phyloP scores from a whole-genome alignment of 441 rosid species.

The Isatis lusitanica region DNA sequence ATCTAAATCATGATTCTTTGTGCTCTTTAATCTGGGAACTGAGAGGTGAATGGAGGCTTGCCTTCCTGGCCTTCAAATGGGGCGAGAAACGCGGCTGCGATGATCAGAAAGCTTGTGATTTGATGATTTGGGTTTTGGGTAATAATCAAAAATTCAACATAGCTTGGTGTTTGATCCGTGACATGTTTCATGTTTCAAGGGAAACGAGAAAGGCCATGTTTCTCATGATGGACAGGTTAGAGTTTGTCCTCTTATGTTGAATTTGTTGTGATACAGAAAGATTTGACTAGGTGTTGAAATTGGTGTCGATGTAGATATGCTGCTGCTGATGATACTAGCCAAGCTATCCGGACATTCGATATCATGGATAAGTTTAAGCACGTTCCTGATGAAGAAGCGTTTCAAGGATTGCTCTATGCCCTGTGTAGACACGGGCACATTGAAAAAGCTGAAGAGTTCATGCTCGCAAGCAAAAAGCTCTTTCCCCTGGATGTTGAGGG shows the following conservation, averaged over 20 bases:
- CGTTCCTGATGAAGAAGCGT: constrained; percentile 76
- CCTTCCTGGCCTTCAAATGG: constrained; percentile 75
- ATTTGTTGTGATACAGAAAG: neutral
- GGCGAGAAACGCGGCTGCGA: constrained; percentile 52
- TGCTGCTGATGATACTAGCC: constrained; percentile 70
- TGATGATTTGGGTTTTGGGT: constrained; percentile 74
- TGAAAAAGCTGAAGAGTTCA: constrained; percentile 89
- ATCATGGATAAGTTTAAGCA: constrained; percentile 76
- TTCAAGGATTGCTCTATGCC: constrained; percentile 46
- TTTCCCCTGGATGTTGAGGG: constrained; percentile 62
- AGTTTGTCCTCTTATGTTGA: neutral
- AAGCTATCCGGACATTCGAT: constrained; percentile 67
- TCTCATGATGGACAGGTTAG: constrained; percentile 78
- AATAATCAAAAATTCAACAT: constrained; percentile 64
- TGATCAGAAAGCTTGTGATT: constrained; percentile 51
- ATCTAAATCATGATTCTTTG: constrained; percentile 44
- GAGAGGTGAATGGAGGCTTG: constrained; percentile 66
- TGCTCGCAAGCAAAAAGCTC: constrained; percentile 74
- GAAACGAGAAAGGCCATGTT: constrained; percentile 66
- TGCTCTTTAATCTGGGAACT: constrained; percentile 63
- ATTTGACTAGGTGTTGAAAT: constrained; percentile 8
- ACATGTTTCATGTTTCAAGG: constrained; percentile 50
- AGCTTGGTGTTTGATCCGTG: constrained; percentile 82
- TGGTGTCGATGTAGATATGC: constrained; percentile 55
- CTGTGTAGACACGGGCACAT: constrained; percentile 76